Evolutionary conservation across 108 stramenopile species (phyloP), one percentile per base, ranked within the genome.

Genomic region (Chaetoceros tenuissimus): DNA sequence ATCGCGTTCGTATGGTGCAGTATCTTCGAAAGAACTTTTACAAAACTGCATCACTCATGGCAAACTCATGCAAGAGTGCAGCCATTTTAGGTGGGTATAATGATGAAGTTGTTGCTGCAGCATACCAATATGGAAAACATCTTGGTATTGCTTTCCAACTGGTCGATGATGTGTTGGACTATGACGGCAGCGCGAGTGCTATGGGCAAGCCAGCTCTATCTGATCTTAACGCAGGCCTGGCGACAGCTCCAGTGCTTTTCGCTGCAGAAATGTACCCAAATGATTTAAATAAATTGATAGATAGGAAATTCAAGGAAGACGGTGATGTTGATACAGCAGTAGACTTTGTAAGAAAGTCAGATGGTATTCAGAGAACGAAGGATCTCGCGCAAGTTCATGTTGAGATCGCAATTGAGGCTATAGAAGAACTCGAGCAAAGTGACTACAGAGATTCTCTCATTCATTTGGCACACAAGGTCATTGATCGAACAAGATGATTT

Each of bases 71-170:
- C 72, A 84, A 81, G 60, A 86, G 91, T 51, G 80, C 95, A 0
- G 96, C 95, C 16, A 59, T 99, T 40, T 75, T 99, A 45, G 89
- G 82, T 3, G 87, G 74, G 3, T 75, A 79, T 62, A 63, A 64
- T 23, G 66, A 80, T 28, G 84, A 84, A 24, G 64, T 80, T 19
- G 75, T 84, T 17, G 65, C 68, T 19, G 83, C 79, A 23, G 84
- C 94, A 25, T 97, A 92, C 60, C 65, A 64, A 3, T 99, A 96
- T 66, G 98, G 97, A 22, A 96, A 96, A 67, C 91, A 95, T 70
- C 66, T 96, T n/a, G 98, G 98, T 1, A 92, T 94, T 57, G 95
- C 96, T 16, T 99, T 99, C 61, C 98, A 99, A 59, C 76, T 99
- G 49, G 91, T 99, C 24, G 98, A 99, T 67, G 98, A 99, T 64